Evolutionary conservation across 495 filamentous ascomycete genomes (phyloP).

Genomic region (Penicillium daleae): DNA sequence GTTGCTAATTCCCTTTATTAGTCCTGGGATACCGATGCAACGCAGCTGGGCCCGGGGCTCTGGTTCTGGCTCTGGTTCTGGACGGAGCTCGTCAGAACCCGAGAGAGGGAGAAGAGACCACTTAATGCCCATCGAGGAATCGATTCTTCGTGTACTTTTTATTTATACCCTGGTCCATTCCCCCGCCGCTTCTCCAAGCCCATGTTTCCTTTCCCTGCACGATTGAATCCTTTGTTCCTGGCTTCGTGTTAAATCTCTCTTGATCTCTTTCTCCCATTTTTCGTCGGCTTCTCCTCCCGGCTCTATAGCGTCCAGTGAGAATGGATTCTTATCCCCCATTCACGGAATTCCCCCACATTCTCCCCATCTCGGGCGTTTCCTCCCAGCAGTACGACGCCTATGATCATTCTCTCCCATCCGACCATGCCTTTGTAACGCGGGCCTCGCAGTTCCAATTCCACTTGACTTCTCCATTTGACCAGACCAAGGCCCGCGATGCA

Average conservation of each 20-base stretch:
- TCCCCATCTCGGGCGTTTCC: slow-evolving; percentile 8
- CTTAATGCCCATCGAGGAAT: neutral
- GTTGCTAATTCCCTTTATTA: too few species aligned
- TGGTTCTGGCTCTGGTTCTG: slow-evolving; percentile 17
- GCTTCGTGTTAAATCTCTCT: neutral
- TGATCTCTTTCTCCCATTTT: neutral
- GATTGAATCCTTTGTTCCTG: neutral
- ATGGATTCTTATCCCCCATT: slow-evolving; percentile 33
- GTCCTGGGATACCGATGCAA: slow-evolving; percentile 16
- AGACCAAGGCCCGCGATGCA: slow-evolving; percentile 6
- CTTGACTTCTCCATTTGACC: slow-evolving; percentile 12
- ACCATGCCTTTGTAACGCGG: slow-evolving; percentile 20
- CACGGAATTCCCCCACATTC: slow-evolving; percentile 19
- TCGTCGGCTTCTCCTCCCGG: neutral
- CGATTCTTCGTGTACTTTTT: slow-evolving; percentile 4
- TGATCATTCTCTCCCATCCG: slow-evolving; percentile 18
- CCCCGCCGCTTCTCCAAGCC: neutral
- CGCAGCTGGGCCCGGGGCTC: slow-evolving; percentile 11
- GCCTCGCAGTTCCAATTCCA: slow-evolving; percentile 18
- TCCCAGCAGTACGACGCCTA: slow-evolving; percentile 17
- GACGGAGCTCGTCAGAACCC: too few species aligned
- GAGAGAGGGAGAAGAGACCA: too few species aligned
- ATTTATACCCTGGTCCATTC: slow-evolving; percentile 19
- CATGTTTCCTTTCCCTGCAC: neutral
- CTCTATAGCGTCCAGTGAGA: slow-evolving; percentile 10